Base-by-base conservation (phyloP, 2,329 filamentous ascomycete genomes). In the Cytospora leucostoma region DNA sequence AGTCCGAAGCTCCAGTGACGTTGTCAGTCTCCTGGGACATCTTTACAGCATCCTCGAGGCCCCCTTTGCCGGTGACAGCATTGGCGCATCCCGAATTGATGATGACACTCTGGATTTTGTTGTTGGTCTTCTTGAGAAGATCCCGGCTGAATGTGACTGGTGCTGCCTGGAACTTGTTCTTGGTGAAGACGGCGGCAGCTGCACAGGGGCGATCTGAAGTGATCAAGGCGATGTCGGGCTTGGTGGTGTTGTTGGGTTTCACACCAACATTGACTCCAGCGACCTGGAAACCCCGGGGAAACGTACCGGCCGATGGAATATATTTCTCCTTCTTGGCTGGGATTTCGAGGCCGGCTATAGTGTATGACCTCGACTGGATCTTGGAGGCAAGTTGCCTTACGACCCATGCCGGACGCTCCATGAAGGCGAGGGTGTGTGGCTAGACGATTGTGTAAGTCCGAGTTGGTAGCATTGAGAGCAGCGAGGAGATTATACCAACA, bases 21-120 rank as follows among this genome's bases (percentile, higher is more conserved):
- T 85, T 80, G 73, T 97, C 93, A 7, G 93, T 91, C 67, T 86
- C 87, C 66, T 80, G 79, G 17, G 90, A 91, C 95, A 99, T 99
- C 64, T 83, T 84, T 63, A 85, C 83, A 11, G 95, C 95, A 81
- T 99, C 93, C 72, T 97, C 89, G 59, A 96, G 81, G 1, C 95
- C 95, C 52, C 92, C 90, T 75, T 88, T 90, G 56, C 95, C 95
- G 5, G 95, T 99, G 40, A 99, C 95, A 12, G 95, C 95, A 79
- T 99, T 99, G 65, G 95, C 95, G 72, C 94, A 97, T 63, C 95
- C 95, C 13, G 93, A 96, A 77, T 99, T 99, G 77, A 97, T 88
- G 61, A 99, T 85, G 33, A 99, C 88, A 59, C 90, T 90, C 65
- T 89, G 84, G 62, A 98, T 84, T 1, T 90, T 91, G 64, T 92